phyloP scores from a whole-genome alignment of 352 stramenopile genomes.

The Globisporangium carolinianum region DNA sequence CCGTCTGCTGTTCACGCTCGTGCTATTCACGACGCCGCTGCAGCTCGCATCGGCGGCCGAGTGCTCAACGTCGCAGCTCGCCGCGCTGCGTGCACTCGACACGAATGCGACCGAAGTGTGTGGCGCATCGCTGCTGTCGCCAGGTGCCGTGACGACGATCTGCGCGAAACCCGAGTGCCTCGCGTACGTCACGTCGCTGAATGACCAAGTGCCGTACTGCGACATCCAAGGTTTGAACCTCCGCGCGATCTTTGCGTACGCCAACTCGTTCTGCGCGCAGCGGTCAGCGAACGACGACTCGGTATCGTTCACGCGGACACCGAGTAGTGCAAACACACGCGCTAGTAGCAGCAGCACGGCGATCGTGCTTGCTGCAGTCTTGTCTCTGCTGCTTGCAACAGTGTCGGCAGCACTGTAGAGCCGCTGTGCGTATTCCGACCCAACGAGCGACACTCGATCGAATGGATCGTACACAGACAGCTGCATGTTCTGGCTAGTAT shows the following conservation, averaged over 20 bases:
- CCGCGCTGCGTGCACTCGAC: constrained; percentile 7
- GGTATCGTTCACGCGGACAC: constrained; percentile 9
- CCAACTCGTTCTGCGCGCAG: constrained; percentile 9
- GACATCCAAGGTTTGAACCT: constrained; percentile 10
- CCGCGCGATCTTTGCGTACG: constrained; percentile 8
- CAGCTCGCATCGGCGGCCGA: neutral
- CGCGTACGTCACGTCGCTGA: constrained; percentile 10
- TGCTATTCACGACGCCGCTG: constrained; percentile 1
- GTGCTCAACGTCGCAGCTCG: constrained; percentile 6
- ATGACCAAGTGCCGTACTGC: constrained; percentile 12
- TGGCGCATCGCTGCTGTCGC: constrained; percentile 6
- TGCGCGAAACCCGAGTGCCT: constrained; percentile 9
- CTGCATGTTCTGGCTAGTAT: neutral
- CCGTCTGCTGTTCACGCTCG: neutral
- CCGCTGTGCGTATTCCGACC: neutral
- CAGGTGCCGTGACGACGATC: neutral
- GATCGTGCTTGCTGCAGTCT: neutral
- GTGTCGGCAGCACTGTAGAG: neutral
- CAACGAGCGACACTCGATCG: neutral
- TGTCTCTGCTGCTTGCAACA: too few species aligned
- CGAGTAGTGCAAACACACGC: constrained; percentile 1
- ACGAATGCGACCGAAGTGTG: constrained; percentile 10
- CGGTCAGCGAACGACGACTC: constrained; percentile 8
- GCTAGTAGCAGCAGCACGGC: neutral
- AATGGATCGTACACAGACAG: neutral